phyloP scores from a whole-genome alignment of 306 rosid genomes.

The Prunus armeniaca region DNA sequence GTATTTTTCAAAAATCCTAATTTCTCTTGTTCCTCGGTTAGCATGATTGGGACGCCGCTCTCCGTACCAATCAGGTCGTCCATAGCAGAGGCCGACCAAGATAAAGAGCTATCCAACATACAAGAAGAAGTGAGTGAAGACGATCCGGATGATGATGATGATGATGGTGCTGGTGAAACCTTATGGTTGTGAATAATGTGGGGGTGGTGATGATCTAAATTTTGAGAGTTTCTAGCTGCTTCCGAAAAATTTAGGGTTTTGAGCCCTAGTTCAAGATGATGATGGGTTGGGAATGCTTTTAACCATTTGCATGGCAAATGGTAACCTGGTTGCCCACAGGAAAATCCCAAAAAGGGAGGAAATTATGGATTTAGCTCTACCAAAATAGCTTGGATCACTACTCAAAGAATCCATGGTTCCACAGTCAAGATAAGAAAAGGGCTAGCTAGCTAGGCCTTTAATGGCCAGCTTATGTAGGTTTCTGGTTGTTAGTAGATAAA shows the following conservation, averaged over 20 bases:
- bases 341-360: constrained; percentile 21
- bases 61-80: constrained; percentile 69
- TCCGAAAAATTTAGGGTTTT: constrained; percentile 37
- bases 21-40: neutral
- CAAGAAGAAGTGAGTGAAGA: neutral
- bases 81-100: neutral
- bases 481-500: no score
- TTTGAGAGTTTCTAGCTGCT: neutral
- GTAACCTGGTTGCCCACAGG: constrained; percentile 21
- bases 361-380: constrained; percentile 23
- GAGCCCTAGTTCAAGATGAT: constrained; percentile 38
- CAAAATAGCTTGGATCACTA: neutral
- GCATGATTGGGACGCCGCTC: constrained; percentile 52
- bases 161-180: neutral
- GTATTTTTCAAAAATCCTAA: neutral
- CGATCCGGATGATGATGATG: neutral
- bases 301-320: constrained; percentile 15
- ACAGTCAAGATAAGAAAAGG: no score
- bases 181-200: constrained; percentile 28
- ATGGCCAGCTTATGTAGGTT: no score
- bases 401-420: no score
- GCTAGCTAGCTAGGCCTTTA: no score
- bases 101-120: neutral
- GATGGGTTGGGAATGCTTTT: neutral
- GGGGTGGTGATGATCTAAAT: neutral